Conservation (phyloP, 768 basidiomycete genomes). For the Cystofilobasidium macerans region DNA sequence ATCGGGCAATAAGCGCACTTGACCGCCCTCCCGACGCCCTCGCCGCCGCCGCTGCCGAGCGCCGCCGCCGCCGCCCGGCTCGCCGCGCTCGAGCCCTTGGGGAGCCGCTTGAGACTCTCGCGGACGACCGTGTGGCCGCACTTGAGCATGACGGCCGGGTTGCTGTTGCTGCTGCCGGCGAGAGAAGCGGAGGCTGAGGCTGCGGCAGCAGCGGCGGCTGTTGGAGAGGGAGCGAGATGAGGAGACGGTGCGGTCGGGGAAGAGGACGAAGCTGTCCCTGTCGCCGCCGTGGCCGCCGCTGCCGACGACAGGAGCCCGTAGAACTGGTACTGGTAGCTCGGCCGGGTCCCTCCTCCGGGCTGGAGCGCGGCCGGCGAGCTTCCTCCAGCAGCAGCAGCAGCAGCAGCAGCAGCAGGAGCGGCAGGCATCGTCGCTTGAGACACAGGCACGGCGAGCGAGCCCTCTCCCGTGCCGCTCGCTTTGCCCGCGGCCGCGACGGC, state of each 20-base stretch:
- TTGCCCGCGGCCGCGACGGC: too few relatives aligned
- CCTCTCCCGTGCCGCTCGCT: too few relatives aligned
- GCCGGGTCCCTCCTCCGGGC: too few relatives aligned
- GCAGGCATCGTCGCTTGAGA: too few relatives aligned
- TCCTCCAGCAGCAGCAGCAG: too few relatives aligned
- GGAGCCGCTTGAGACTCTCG: conserved; percentile 79
- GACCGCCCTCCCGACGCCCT: conserved; percentile 44
- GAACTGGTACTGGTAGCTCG: too few relatives aligned
- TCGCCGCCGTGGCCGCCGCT: too few relatives aligned
- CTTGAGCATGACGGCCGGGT: conserved; percentile 95
- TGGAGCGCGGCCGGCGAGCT: too few relatives aligned
- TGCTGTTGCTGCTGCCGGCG: conserved; percentile 39
- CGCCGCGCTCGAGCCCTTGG: conserved; percentile 67
- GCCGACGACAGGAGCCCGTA: too few relatives aligned
- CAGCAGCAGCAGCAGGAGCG: too few relatives aligned
- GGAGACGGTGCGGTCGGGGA: neutral
- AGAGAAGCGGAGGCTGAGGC: too few relatives aligned
- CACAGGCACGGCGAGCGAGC: too few relatives aligned
- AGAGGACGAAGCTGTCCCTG: neutral
- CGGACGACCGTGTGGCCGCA: conserved; percentile 93
- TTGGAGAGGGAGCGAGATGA: neutral
- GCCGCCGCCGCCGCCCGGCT: conserved; percentile 40
- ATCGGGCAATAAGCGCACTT: conserved; percentile 95
- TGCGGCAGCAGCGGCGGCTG: neutral
- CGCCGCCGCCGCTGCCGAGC: neutral